Evolutionary conservation across 163 green algal species (phyloP).

Genomic region (Scenedesmus sp.): DNA sequence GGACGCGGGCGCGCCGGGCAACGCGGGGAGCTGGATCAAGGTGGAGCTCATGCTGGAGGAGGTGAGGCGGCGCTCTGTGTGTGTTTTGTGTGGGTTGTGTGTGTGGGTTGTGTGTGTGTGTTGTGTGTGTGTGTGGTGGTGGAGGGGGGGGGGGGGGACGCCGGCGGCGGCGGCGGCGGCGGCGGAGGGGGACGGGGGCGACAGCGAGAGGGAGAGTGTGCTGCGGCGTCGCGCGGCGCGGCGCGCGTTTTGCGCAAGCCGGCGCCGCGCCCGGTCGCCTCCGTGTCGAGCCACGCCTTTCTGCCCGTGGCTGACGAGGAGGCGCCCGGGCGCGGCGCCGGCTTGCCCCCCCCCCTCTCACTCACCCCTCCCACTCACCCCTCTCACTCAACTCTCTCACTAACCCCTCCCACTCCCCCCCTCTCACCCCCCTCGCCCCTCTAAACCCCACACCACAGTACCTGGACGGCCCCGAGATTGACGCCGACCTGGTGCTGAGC

Average conservation of each 20-base stretch:
- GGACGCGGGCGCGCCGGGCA: slow-evolving; percentile 63
- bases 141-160: neutral
- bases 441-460: slow-evolving; percentile 62
- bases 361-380: too few relatives aligned
- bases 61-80: slow-evolving; percentile 38
- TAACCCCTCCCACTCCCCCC: neutral
- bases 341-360: too few relatives aligned
- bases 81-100: neutral
- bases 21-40: slow-evolving; percentile 78
- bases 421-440: neutral
- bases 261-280: too few relatives aligned
- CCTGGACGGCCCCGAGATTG: slow-evolving; percentile 82
- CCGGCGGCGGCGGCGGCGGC: neutral
- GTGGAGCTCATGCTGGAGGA: slow-evolving; percentile 92
- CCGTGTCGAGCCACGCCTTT: too few relatives aligned
- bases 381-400: neutral
- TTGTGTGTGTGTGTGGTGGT: neutral
- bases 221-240: too few relatives aligned
- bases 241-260: too few relatives aligned
- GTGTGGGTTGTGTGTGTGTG: neutral
- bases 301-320: too few relatives aligned
- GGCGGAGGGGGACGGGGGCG: neutral
- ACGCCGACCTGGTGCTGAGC: slow-evolving; percentile 87
- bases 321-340: too few relatives aligned
- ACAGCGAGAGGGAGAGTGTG: too few relatives aligned